Percentiles rank a stretch among this genome's conserved stretches.
Evolutionary conservation across 1,284 basidiomycete species (phyloP).

Genomic region (Anthracocystis panici-leucophaei): DNA sequence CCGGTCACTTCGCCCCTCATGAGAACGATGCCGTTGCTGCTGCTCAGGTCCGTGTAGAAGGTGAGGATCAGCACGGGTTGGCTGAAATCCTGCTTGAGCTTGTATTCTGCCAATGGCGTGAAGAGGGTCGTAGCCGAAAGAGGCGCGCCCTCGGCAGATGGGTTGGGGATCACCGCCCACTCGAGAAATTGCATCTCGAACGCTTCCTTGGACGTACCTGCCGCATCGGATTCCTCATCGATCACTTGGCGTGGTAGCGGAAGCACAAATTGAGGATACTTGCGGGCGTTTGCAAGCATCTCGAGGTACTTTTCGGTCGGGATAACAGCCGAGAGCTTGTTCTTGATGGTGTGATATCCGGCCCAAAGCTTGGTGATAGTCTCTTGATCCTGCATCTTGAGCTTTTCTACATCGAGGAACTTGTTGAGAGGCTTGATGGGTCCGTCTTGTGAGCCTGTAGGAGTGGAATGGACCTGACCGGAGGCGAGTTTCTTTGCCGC

Average conservation of each 20-base stretch:
- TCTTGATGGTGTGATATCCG: slow-evolving; percentile 64
- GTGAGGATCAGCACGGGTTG: slow-evolving; percentile 91
- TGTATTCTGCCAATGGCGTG: slow-evolving; percentile 94
- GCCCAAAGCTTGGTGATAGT: slow-evolving; percentile 66
- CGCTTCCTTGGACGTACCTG: slow-evolving; percentile 40
- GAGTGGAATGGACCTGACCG: slow-evolving; percentile 36
- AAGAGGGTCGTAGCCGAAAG: slow-evolving; percentile 76
- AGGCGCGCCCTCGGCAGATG: slow-evolving; percentile 17
- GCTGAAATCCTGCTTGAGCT: slow-evolving; percentile 84
- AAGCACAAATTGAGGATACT: slow-evolving; percentile 66
- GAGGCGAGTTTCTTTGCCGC: slow-evolving; percentile 47
- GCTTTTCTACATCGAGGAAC: slow-evolving; percentile 62
- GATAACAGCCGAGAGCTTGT: slow-evolving; percentile 67
- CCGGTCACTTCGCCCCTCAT: slow-evolving; percentile 92
- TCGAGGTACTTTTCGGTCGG: slow-evolving; percentile 55
- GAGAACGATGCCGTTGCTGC: slow-evolving; percentile 84
- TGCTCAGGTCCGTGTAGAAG: slow-evolving; percentile 88
- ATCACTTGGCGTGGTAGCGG: slow-evolving; percentile 60
- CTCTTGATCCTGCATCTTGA: slow-evolving; percentile 44
- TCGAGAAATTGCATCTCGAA: slow-evolving; percentile 68
- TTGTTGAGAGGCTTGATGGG: slow-evolving; percentile 59
- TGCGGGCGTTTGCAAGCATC: slow-evolving; percentile 53
- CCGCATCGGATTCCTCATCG: slow-evolving; percentile 26
- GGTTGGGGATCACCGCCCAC: slow-evolving; percentile 59
- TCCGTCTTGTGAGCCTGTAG: slow-evolving; percentile 37